phyloP scores from a whole-genome alignment of 2,329 filamentous ascomycete genomes.

The Colletotrichum godetiae region DNA sequence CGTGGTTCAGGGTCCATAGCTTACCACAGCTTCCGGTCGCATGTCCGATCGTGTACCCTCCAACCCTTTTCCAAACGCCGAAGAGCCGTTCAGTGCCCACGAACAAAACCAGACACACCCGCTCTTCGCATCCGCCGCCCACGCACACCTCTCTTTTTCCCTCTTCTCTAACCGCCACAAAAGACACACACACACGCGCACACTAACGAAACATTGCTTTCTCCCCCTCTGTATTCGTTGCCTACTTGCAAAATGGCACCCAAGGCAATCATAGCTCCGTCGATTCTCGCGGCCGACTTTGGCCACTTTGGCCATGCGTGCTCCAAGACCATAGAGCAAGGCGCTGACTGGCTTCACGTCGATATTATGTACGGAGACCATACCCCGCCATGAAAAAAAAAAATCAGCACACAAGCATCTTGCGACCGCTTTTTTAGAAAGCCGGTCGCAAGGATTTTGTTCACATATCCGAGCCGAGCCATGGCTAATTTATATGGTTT shows the following conservation, averaged over 20 bases:
- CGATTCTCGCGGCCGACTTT: conserved; percentile 98
- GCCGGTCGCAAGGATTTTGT: conserved; percentile 1
- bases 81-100: conserved; percentile 10
- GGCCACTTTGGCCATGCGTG: conserved; percentile 88
- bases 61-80: conserved; percentile 21
- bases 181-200: not conserved
- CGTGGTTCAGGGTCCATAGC: conserved; percentile 36
- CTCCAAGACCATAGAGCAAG: conserved; percentile 83
- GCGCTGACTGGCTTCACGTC: conserved; percentile 93
- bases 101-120: conserved; percentile 19
- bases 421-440: conserved; percentile 5
- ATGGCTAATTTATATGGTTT: conserved; percentile 3
- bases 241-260: conserved; percentile 75
- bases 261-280: conserved; percentile 93
- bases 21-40: conserved; percentile 36
- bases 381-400: not conserved
- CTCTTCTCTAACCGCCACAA: not conserved
- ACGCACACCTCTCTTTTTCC: conserved; percentile 15
- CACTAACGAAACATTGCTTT: not conserved
- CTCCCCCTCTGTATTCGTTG: not conserved
- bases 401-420: conserved; percentile 10
- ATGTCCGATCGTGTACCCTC: conserved; percentile 29
- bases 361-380: conserved; percentile 77
- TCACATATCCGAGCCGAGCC: not conserved
- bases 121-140: conserved; percentile 22